phyloP scores from a whole-genome alignment of 257 asterid species.

The Rehmannia glutinosa region DNA sequence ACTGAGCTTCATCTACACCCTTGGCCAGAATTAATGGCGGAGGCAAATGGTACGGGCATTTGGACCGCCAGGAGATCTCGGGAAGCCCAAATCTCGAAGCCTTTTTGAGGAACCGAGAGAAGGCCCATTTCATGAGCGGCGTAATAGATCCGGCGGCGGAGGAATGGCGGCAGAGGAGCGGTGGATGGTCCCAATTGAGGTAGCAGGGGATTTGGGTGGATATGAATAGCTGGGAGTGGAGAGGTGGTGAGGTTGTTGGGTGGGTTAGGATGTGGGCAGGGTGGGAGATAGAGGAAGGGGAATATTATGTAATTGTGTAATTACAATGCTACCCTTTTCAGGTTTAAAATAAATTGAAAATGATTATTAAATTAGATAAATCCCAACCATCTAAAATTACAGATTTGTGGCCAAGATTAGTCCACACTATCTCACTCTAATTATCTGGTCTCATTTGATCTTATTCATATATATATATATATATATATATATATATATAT shows the following conservation, averaged over 20 bases:
- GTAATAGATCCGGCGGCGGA: conserved; percentile 23
- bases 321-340: no score
- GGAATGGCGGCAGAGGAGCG: conserved; percentile 87
- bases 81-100: conserved; percentile 48
- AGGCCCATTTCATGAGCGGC: conserved; percentile 46
- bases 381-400: no score
- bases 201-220: conserved; percentile 80
- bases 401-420: no score
- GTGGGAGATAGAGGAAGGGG: no score
- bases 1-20: conserved; percentile 72
- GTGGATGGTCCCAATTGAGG: conserved; percentile 93
- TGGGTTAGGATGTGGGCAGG: conserved; percentile 65
- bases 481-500: no score
- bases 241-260: conserved; percentile 68
- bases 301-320: no score
- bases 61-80: conserved; percentile 80
- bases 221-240: conserved; percentile 67
- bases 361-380: no score
- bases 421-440: no score
- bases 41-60: conserved; percentile 74
- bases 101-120: conserved; percentile 45
- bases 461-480: no score
- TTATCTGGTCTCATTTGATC: no score
- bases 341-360: no score
- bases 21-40: conserved; percentile 60